A percentile compares a stretch with the other conserved stretches of the same genome.
These are phyloP conservation scores for Saccharomycopsis sp. DNA, from an alignment of 805 yeast species.

Conservation along the genomic window DNA sequence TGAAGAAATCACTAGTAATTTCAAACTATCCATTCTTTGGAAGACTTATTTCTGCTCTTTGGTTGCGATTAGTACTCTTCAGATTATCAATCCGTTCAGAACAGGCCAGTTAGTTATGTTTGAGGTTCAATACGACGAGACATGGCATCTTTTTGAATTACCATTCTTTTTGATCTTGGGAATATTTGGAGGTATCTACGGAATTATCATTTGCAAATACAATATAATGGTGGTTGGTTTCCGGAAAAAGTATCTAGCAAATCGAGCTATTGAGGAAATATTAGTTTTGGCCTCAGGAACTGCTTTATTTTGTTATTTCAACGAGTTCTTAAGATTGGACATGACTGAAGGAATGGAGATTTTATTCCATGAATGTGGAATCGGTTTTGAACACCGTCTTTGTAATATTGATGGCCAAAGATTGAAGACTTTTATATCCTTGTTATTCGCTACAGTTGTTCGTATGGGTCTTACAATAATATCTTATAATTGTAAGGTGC, in stretches of 20 bases:
- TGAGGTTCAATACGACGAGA: constrained; percentile 78
- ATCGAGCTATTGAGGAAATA: constrained; percentile 65
- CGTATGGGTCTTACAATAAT: constrained; percentile 69
- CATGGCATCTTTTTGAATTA: constrained; percentile 83
- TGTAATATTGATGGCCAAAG: constrained; percentile 33
- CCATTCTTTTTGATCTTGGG: constrained; percentile 78
- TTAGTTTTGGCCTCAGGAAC: constrained; percentile 60
- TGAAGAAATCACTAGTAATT: constrained; percentile 75
- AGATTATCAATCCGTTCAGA: constrained; percentile 83
- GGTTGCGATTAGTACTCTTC: constrained; percentile 75
- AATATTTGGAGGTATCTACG: constrained; percentile 86
- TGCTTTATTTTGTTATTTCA: constrained; percentile 73
- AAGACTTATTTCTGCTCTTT: constrained; percentile 86
- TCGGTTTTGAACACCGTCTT: constrained; percentile 36
- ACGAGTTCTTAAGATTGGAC: constrained; percentile 72
- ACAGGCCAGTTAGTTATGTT: constrained; percentile 92
- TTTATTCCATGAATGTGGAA: constrained; percentile 75
- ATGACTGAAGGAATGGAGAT: constrained; percentile 96
- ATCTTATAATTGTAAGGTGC: constrained; percentile 89
- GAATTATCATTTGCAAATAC: constrained; percentile 65
- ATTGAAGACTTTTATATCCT: constrained; percentile 34
- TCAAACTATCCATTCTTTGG: constrained; percentile 78
- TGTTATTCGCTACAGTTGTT: constrained; percentile 63
- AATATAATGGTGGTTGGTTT: constrained; percentile 73
- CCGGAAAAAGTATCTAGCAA: constrained; percentile 59